Evolutionary conservation across 1,284 basidiomycete species (phyloP).

Genomic region (Tilletia caries): DNA sequence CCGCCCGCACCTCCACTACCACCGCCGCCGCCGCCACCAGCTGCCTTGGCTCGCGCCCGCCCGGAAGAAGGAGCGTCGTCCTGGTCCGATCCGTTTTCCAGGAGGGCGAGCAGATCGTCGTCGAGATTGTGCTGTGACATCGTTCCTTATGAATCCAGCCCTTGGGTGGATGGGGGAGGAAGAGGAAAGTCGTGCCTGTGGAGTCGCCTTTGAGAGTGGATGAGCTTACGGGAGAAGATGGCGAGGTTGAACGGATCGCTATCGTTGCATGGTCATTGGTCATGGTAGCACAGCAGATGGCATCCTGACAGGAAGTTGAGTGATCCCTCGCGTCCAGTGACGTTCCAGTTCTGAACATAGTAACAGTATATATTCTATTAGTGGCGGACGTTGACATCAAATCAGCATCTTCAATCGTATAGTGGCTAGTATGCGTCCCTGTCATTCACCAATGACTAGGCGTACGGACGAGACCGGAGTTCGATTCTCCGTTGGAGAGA

Average conservation of each 20-base stretch:
- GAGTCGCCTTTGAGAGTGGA: no score
- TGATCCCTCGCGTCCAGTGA: no score
- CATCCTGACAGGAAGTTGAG: no score
- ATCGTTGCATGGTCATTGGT: no score
- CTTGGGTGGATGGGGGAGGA: no score
- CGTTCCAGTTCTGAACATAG: no score
- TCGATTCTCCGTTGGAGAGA: constrained; percentile 13
- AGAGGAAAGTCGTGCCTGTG: no score
- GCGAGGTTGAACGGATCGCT: no score
- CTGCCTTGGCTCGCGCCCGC: neutral
- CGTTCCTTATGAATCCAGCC: no score
- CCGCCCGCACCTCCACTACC: neutral
- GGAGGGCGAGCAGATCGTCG: constrained; percentile 6
- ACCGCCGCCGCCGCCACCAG: neutral
- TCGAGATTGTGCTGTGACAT: neutral
- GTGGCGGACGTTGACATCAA: neutral
- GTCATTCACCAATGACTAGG: neutral
- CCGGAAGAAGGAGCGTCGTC: neutral
- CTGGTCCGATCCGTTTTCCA: constrained; percentile 2
- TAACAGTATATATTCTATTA: no score
- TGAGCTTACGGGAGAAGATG: no score
- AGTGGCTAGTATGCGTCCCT: constrained; percentile 12
- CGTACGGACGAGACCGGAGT: constrained; percentile 10
- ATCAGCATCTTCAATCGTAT: constrained; percentile 9
- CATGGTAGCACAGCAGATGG: no score